Conservation (phyloP, 2,329 filamentous ascomycete species). For the Pezicula radicicola region DNA sequence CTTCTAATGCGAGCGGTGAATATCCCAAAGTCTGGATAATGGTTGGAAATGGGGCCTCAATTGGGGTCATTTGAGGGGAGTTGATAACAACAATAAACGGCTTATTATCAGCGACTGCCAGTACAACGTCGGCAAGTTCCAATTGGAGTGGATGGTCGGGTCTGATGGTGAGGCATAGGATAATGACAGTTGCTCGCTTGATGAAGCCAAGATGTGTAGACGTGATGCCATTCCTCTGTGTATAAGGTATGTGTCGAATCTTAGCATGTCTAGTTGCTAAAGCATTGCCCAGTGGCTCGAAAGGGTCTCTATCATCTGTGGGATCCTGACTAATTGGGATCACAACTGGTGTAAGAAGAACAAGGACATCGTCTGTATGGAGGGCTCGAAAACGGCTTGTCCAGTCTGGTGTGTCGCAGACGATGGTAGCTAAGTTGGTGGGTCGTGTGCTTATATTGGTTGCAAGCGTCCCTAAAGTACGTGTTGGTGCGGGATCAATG, state of each 20-base stretch:
- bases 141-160: slow-evolving; percentile 47
- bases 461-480: background rate
- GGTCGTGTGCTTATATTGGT: background rate
- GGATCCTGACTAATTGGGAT: slow-evolving; percentile 40
- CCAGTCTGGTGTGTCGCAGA: slow-evolving; percentile 34
- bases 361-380: slow-evolving; percentile 48
- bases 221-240: slow-evolving; percentile 53
- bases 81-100: slow-evolving; percentile 52
- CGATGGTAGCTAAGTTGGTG: slow-evolving; percentile 11
- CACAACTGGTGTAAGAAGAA: slow-evolving; percentile 58
- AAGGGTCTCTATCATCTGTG: slow-evolving; percentile 57
- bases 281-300: slow-evolving; percentile 66
- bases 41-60: slow-evolving; percentile 43
- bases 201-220: slow-evolving; percentile 31
- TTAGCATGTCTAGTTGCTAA: slow-evolving; percentile 56
- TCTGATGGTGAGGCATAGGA: slow-evolving; percentile 42
- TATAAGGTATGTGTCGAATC: slow-evolving; percentile 71
- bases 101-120: slow-evolving; percentile 40
- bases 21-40: slow-evolving; percentile 49
- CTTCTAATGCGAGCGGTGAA: slow-evolving; percentile 42
- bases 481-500: background rate
- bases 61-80: slow-evolving; percentile 39
- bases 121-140: slow-evolving; percentile 41
- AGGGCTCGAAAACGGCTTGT: slow-evolving; percentile 46
- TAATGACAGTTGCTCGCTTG: slow-evolving; percentile 34